These are phyloP conservation scores for Dictyostelium gargantuum DNA, from an alignment of 208 protist species.

Conservation along the genomic window DNA sequence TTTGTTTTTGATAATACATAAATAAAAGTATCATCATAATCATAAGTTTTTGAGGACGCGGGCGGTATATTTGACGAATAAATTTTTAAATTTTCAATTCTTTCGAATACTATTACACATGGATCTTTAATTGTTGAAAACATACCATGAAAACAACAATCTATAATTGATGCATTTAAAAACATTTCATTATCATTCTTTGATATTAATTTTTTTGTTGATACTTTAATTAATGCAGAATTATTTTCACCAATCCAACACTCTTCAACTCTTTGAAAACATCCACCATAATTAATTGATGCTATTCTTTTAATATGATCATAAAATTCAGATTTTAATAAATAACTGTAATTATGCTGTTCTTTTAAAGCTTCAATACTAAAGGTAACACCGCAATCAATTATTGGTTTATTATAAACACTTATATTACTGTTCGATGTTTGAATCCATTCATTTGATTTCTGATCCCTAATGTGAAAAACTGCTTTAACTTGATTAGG, in stretches of 20 bases:
- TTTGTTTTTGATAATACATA: background rate
- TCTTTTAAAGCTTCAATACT: background rate
- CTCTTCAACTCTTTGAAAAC: background rate
- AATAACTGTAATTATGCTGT: background rate
- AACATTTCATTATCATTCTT: background rate
- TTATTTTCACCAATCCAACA: background rate
- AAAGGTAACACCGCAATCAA: background rate
- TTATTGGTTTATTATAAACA: background rate
- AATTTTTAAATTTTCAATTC: background rate
- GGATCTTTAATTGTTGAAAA: background rate
- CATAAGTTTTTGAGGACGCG: background rate
- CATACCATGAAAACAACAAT: background rate
- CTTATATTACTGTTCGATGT: background rate
- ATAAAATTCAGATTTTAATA: background rate
- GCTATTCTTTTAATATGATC: background rate
- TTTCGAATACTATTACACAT: constrained; percentile 15
- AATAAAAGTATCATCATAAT: background rate
- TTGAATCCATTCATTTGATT: background rate
- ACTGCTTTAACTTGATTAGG: background rate
- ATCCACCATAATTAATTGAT: background rate
- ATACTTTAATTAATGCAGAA: background rate
- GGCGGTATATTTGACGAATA: background rate
- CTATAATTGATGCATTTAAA: background rate
- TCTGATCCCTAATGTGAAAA: background rate
- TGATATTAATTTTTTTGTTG: too few species aligned